Evolutionary conservation across 768 basidiomycete genomes (phyloP).

Genomic region (Boletus rubescentipes): DNA sequence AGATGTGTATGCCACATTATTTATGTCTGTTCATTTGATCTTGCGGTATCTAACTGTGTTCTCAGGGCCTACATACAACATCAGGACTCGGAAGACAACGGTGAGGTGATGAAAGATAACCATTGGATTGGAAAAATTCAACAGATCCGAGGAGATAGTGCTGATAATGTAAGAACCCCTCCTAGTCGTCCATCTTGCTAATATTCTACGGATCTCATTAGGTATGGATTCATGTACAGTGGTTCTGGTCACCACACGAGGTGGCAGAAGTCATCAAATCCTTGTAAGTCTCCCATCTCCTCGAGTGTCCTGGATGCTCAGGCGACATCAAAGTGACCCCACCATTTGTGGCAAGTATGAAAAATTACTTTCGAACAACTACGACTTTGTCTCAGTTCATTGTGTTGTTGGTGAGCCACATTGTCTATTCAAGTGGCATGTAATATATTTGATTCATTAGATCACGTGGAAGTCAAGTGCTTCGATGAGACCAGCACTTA

Average conservation of each 20-base stretch:
- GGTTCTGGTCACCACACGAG: constrained; percentile 56
- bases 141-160: constrained; percentile 39
- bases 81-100: background rate
- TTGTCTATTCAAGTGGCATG: background rate
- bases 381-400: constrained; percentile 45
- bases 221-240: constrained; percentile 55
- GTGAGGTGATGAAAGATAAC: constrained; percentile 30
- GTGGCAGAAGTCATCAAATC: constrained; percentile 43
- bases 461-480: constrained; percentile 29
- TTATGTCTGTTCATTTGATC: background rate
- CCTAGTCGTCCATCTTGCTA: background rate
- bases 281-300: constrained; percentile 40
- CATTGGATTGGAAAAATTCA: constrained; percentile 54
- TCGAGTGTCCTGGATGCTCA: background rate
- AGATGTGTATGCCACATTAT: constrained; percentile 33
- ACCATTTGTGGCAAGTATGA: constrained; percentile 45
- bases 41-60: background rate
- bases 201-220: constrained; percentile 15
- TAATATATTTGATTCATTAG: constrained; percentile 24
- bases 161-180: constrained; percentile 30
- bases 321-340: constrained; percentile 35
- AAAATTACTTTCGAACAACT: constrained; percentile 47
- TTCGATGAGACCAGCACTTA: constrained; percentile 41
- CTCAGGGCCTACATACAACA: constrained; percentile 36
- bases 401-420: constrained; percentile 44